These are phyloP conservation scores for Pulveroboletus ravenelii DNA, from an alignment of 768 basidiomycete genomes.

Conservation along the genomic window DNA sequence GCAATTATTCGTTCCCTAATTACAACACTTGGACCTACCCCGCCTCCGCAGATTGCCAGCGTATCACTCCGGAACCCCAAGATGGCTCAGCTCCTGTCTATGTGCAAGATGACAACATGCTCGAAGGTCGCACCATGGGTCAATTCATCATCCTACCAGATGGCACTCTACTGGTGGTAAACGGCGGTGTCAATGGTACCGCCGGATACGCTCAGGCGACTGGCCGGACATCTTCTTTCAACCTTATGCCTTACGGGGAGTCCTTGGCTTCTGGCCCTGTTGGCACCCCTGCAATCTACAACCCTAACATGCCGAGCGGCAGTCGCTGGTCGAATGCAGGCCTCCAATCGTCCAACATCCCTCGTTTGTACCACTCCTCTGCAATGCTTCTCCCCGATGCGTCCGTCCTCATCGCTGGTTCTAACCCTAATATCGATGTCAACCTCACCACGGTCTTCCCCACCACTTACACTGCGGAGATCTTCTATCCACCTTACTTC, in stretches of 20 bases:
- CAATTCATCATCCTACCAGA: constrained; percentile 85
- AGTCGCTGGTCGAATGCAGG: constrained; percentile 71
- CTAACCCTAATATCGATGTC: constrained; percentile 90
- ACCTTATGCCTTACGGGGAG: constrained; percentile 65
- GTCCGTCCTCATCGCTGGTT: constrained; percentile 84
- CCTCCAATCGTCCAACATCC: constrained; percentile 56
- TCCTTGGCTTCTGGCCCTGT: constrained; percentile 80
- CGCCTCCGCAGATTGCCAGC: constrained; percentile 69
- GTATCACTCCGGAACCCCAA: constrained; percentile 80
- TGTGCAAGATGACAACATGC: constrained; percentile 70
- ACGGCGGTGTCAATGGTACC: constrained; percentile 81
- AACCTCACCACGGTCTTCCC: constrained; percentile 61
- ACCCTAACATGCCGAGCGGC: constrained; percentile 69
- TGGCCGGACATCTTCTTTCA: constrained; percentile 36
- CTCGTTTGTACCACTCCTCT: constrained; percentile 89
- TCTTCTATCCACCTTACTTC: constrained; percentile 93
- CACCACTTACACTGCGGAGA: constrained; percentile 78
- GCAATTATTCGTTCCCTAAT: constrained; percentile 68
- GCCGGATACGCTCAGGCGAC: constrained; percentile 76
- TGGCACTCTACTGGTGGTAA: constrained; percentile 70
- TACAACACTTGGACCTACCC: constrained; percentile 73
- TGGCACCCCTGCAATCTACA: constrained; percentile 74
- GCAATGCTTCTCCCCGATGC: constrained; percentile 85
- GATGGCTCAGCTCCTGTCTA: constrained; percentile 61
- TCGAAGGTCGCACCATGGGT: constrained; percentile 83